Evolutionary conservation across 2,329 filamentous ascomycete genomes (phyloP).

Genomic region (Alternaria longipes): DNA sequence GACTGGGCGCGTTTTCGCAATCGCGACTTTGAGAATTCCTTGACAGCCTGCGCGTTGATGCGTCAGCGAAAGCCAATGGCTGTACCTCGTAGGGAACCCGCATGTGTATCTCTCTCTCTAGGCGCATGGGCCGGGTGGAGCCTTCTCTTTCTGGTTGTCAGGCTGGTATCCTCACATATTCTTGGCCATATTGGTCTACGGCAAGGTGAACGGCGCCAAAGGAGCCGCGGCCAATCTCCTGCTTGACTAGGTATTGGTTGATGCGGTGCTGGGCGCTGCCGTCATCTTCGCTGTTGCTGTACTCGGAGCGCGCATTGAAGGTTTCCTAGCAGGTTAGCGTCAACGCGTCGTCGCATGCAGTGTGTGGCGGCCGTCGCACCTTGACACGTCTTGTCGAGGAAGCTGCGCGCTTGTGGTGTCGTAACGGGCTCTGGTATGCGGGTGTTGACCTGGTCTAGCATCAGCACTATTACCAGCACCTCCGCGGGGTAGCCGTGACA

Average conservation of each 20-base stretch:
- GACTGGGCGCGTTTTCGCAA: conserved; percentile 91
- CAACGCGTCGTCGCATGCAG: background rate
- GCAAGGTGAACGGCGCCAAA: conserved; percentile 94
- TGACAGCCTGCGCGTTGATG: conserved; percentile 74
- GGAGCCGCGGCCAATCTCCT: conserved; percentile 96
- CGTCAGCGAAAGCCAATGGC: conserved; percentile 40
- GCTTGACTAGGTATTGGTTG: conserved; percentile 93
- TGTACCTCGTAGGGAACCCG: conserved; percentile 32
- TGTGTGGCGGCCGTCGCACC: conserved; percentile 48
- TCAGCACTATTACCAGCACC: conserved; percentile 26
- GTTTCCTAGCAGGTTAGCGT: conserved; percentile 71
- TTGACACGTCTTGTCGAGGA: conserved; percentile 71
- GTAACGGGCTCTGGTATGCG: conserved; percentile 68
- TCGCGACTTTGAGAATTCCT: conserved; percentile 95
- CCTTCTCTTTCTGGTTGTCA: conserved; percentile 9
- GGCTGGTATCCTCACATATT: conserved; percentile 76
- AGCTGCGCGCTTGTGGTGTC: conserved; percentile 70
- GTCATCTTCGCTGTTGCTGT: conserved; percentile 84
- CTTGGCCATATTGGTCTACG: conserved; percentile 85
- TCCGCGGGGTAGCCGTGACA: conserved; percentile 27
- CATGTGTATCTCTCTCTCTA: conserved; percentile 21
- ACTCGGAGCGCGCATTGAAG: conserved; percentile 86
- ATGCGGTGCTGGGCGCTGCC: conserved; percentile 83
- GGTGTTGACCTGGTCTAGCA: conserved; percentile 61
- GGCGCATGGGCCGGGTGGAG: conserved; percentile 6